These are phyloP conservation scores for Zymoseptoria crescenta DNA, from an alignment of 2,329 filamentous ascomycete genomes.

Conservation along the genomic window DNA sequence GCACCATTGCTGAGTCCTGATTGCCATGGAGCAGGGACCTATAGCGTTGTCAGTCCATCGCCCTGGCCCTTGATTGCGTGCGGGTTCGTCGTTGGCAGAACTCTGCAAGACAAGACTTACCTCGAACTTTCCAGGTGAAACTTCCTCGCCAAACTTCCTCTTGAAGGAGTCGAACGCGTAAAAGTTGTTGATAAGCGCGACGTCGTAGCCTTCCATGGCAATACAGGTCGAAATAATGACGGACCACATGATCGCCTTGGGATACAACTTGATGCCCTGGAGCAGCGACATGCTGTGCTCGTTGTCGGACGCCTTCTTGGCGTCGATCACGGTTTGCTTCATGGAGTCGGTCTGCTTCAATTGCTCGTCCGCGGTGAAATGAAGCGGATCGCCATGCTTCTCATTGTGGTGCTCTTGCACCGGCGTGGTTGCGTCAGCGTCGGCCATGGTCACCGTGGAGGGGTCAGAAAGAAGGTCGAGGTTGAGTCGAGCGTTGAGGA, in stretches of 20 bases:
- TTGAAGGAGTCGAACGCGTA: slow-evolving; percentile 48
- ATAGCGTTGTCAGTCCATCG: slow-evolving; percentile 1
- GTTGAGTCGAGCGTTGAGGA: not conserved
- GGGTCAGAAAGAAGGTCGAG: not conserved
- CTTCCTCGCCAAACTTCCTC: slow-evolving; percentile 21
- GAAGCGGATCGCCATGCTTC: slow-evolving; percentile 8
- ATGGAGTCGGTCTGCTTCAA: slow-evolving; percentile 22
- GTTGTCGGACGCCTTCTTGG: slow-evolving; percentile 40
- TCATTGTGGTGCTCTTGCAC: not conserved
- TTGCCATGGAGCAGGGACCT: slow-evolving; percentile 42
- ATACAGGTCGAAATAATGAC: slow-evolving; percentile 84
- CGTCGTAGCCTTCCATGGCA: slow-evolving; percentile 84
- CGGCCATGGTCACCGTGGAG: not conserved
- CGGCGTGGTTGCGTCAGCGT: not conserved
- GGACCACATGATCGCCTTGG: slow-evolving; percentile 78
- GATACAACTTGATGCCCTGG: slow-evolving; percentile 74
- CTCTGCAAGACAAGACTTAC: not conserved
- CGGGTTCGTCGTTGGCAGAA: not conserved
- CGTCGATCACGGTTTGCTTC: slow-evolving; percentile 32
- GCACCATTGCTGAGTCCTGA: slow-evolving; percentile 42
- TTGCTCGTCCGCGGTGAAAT: slow-evolving; percentile 24
- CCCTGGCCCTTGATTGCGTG: not conserved
- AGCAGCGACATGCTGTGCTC: slow-evolving; percentile 49
- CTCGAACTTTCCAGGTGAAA: slow-evolving; percentile 1
- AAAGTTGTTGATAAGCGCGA: slow-evolving; percentile 75